Evolutionary conservation across 1,284 basidiomycete species (phyloP).

Genomic region (Rhodotorula sp.): DNA sequence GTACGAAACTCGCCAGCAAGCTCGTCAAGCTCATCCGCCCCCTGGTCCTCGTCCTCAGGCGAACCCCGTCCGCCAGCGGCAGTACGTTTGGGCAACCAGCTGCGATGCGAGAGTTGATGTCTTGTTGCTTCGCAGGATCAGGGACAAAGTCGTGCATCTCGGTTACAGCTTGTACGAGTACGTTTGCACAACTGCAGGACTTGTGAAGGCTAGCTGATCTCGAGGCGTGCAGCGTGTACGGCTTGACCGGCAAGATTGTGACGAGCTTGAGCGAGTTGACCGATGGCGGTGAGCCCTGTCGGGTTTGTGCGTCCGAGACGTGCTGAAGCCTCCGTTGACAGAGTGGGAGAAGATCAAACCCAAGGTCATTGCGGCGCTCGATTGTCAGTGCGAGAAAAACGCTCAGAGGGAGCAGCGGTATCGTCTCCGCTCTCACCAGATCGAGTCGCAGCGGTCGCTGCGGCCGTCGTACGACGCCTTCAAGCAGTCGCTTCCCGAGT

Average conservation of each 20-base stretch:
- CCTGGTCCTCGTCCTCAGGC: too few species aligned
- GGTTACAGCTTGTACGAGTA: neutral
- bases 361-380: slow-evolving; percentile 4
- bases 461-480: neutral
- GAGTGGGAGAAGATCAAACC: slow-evolving; percentile 3
- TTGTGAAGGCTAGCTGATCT: too few species aligned
- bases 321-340: neutral
- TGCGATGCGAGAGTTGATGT: too few species aligned
- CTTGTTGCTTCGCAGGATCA: too few species aligned
- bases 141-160: neutral
- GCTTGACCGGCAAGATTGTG: neutral
- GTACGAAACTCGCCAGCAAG: too few species aligned
- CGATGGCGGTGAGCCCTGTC: neutral
- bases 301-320: neutral
- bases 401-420: neutral
- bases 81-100: too few species aligned
- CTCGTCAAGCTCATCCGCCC: too few species aligned
- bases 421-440: too few species aligned
- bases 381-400: neutral
- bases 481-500: neutral
- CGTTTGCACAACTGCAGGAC: too few species aligned
- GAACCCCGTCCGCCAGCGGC: too few species aligned
- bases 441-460: neutral
- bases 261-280: neutral
- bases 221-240: too few species aligned